Percentiles rank a stretch among this genome's conserved stretches.
phyloP scores from a whole-genome alignment of 1,284 basidiomycete genomes.

The Cutaneotrichosporon cutaneum region DNA sequence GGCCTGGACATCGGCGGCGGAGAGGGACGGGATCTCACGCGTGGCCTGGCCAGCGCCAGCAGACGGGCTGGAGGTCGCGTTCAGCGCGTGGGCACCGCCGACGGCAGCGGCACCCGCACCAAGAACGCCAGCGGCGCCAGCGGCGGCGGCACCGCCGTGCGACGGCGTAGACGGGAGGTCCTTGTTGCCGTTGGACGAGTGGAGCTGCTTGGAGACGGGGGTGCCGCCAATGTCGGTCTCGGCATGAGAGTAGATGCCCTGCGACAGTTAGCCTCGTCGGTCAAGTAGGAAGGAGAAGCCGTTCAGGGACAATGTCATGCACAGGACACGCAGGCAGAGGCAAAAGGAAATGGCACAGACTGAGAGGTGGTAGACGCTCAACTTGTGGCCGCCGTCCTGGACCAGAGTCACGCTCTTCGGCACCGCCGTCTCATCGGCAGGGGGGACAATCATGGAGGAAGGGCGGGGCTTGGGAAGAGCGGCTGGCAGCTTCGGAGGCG shows the following conservation, averaged over 20 bases:
- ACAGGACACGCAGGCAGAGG: conserved; percentile 20
- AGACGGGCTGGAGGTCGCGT: conserved; percentile 1
- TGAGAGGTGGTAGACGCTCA: conserved; percentile 1
- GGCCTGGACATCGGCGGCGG: conserved; percentile 33
- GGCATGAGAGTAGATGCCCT: conserved; percentile 43
- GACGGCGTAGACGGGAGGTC: conserved; percentile 12
- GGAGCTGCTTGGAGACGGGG: conserved; percentile 23
- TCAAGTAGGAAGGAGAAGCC: not conserved
- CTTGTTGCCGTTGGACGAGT: conserved; percentile 13
- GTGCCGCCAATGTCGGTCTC: conserved; percentile 25
- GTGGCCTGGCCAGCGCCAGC: conserved; percentile 4
- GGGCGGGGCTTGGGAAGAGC: not conserved
- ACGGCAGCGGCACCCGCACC: conserved; percentile 15
- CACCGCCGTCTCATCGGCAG: not conserved
- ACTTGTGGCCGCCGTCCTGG: not conserved
- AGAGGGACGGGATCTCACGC: conserved; percentile 32
- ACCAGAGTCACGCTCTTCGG: not conserved
- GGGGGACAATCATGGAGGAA: not conserved
- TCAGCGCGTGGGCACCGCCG: conserved; percentile 4
- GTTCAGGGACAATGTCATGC: conserved; percentile 26
- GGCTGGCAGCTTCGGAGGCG: not conserved
- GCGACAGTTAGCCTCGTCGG: conserved; percentile 20
- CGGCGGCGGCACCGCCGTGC: conserved; percentile 9
- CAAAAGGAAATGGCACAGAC: conserved; percentile 16
- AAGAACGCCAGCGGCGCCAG: conserved; percentile 13